Base-by-base conservation (phyloP, 805 yeast genomes). In the Candida ovalis region DNA sequence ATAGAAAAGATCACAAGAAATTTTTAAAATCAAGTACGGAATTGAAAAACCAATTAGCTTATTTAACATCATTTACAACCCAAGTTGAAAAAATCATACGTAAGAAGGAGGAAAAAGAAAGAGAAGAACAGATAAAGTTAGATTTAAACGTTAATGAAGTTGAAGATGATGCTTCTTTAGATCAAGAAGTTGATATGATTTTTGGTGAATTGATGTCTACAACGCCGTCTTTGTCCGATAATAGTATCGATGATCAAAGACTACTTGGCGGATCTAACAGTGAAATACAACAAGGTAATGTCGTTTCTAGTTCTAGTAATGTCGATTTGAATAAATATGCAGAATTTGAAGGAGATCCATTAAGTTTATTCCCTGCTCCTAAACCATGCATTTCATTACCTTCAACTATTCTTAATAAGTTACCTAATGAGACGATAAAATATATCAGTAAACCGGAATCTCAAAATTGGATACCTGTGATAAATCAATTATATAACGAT, bases 391-490 rank as follows among this genome's bases (percentile, higher is more conserved):
- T 51, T 3, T 36, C 59, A 1, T 47, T 78, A 3, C 82, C 84
- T 0, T 43, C 48, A 1, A 44, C 64, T 0, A 63, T 79, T 10
- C 45, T 60, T 12, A 67, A 65, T 3, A 64, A 66, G 30, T 54
- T 79, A 8, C 54, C 56, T 23, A 76, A 75, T 0, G 66, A 72
- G 13, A 62, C 77, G 0, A 55, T 72, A 3, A 70, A 68, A 43
- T 69, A 63, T 51, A 66, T 78, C 32, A 68, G 72, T 0, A 63
- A 69, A 19, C 60, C 66, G 43, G 64, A 68, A 19, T 56, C 65
- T 27, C 76, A 74, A 46, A 69, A 77, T 54, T 79, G 83, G 83
- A 58, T 58, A 1, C 64, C 77, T 40, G 77, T 77, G 12, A 56
- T 79, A 10, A 64, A 69, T 13, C 62, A 73, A 27, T 52, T 60